Evolutionary conservation across 805 yeast genomes (phyloP), one percentile per base, ranked within the genome.

Genomic region (Brettanomyces anomalus): DNA sequence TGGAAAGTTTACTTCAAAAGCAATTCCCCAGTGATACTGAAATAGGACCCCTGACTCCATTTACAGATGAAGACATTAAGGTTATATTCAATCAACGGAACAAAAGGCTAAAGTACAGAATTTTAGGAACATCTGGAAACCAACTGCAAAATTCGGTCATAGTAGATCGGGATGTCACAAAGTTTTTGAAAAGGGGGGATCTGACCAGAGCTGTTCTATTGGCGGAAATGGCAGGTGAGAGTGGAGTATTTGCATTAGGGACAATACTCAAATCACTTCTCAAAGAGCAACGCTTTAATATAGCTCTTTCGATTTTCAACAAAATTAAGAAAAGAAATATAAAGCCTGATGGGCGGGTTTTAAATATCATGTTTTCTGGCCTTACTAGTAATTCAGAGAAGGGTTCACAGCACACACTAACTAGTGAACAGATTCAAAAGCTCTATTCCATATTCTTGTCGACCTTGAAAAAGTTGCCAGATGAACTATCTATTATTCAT

Each of bases 321-420:
- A 70, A 73, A 61, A 64, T 85, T 40, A 79, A 77, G 50, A 81
- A 79, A 54, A 74, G 85, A 79, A 74, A 72, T 1, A 68, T 78
- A 11, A 70, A 72, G 2, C 62, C 70, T 4, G 75, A 79, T 49
- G 72, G 74, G 20, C 65, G 68, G 28, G 62, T 76, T 2, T 54
- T 68, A 39, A 73, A 75, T 5, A 67, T 74, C 4, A 41, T 76
- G 7, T 70, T 76, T 40, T 58, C 66, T 33, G 77, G 74, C 0
- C 62, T 71, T 44, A 64, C 76, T 7, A 24, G 34, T 16, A 11
- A 7, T 14, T n/a, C 16, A 5, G 52, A 49, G 41, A 40, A 45
- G 5, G 35, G 41, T 18, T 21, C 15, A 3, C 15, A 32, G 17
- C 50, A 45, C 19, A 20, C 17, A 32, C 48, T 72, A 3, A 58